Evolutionary conservation across 2,329 filamentous ascomycete genomes (phyloP).

Genomic region (Coleophoma cylindrospora): DNA sequence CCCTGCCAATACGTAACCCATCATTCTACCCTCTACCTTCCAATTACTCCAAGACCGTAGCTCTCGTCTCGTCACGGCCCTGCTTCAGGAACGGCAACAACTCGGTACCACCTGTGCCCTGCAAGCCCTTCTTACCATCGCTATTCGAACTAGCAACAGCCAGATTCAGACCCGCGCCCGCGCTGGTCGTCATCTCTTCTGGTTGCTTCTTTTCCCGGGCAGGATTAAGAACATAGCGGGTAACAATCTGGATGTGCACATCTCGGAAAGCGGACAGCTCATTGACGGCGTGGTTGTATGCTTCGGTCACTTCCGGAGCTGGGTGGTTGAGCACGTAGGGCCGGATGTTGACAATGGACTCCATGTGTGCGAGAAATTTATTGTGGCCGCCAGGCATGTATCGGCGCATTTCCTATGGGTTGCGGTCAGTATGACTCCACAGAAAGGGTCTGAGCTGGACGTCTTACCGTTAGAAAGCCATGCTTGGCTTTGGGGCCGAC

Average conservation of each 20-base stretch:
- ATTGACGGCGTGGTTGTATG: constrained; percentile 71
- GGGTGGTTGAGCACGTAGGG: constrained; percentile 50
- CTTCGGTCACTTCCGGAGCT: constrained; percentile 38
- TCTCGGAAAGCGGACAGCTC: constrained; percentile 74
- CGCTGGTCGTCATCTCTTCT: constrained; percentile 25
- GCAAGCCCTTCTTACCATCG: constrained; percentile 39
- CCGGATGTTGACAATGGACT: constrained; percentile 67
- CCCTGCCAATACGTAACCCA: no score
- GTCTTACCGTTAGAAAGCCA: constrained; percentile 16
- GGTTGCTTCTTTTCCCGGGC: constrained; percentile 40
- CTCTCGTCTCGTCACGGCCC: constrained; percentile 76
- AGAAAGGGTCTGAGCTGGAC: not conserved
- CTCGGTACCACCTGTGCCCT: constrained; percentile 82
- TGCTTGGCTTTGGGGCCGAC: constrained; percentile 10
- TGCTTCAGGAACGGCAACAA: constrained; percentile 88
- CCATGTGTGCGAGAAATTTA: constrained; percentile 69
- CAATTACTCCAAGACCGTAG: constrained; percentile 6
- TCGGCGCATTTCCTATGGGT: constrained; percentile 60
- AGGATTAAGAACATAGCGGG: constrained; percentile 83
- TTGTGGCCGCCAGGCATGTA: constrained; percentile 90
- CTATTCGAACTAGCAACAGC: constrained; percentile 21
- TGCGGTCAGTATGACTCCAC: not conserved
- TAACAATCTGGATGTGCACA: constrained; percentile 85
- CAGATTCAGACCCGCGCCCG: constrained; percentile 35
- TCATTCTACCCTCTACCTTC: no score